These are phyloP conservation scores for Curvularia eragrostidis DNA, from an alignment of 2,329 filamentous ascomycete genomes.

Conservation along the genomic window DNA sequence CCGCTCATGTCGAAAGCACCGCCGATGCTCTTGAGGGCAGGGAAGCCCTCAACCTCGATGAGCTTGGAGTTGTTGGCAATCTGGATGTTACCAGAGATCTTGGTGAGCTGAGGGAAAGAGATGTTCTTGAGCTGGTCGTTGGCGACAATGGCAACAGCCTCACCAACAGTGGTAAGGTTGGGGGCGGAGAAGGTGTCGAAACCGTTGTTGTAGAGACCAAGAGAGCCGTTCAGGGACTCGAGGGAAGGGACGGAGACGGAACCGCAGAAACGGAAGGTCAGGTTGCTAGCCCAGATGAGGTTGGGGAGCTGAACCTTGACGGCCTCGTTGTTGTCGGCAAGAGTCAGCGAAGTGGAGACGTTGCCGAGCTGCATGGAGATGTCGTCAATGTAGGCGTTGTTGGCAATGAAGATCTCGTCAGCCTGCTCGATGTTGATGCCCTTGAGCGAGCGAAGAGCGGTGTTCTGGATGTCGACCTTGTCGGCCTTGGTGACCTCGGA, in stretches of 20 bases:
- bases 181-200: conserved; percentile 67
- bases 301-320: conserved; percentile 78
- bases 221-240: conserved; percentile 73
- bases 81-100: conserved; percentile 78
- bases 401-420: conserved; percentile 75
- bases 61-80: conserved; percentile 91
- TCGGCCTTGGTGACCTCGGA: conserved; percentile 70
- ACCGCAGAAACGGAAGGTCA: conserved; percentile 82
- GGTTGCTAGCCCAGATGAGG: conserved; percentile 77
- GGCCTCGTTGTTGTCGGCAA: conserved; percentile 80
- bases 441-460: conserved; percentile 76
- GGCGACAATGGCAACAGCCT: conserved; percentile 63
- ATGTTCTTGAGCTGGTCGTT: conserved; percentile 72
- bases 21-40: conserved; percentile 68
- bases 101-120: conserved; percentile 71
- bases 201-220: conserved; percentile 84
- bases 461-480: conserved; percentile 81
- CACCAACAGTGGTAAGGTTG: conserved; percentile 73
- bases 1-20: conserved; percentile 88
- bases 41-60: conserved; percentile 69
- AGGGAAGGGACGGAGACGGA: conserved; percentile 77
- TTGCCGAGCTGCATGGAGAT: conserved; percentile 81
- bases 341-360: conserved; percentile 72
- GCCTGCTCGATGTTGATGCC: conserved; percentile 82
- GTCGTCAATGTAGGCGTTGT: conserved; percentile 80